A percentile compares a stretch with the other conserved stretches of the same genome.
Conservation (phyloP, 1,284 basidiomycete genomes). For the Microbotryum intermedium region DNA sequence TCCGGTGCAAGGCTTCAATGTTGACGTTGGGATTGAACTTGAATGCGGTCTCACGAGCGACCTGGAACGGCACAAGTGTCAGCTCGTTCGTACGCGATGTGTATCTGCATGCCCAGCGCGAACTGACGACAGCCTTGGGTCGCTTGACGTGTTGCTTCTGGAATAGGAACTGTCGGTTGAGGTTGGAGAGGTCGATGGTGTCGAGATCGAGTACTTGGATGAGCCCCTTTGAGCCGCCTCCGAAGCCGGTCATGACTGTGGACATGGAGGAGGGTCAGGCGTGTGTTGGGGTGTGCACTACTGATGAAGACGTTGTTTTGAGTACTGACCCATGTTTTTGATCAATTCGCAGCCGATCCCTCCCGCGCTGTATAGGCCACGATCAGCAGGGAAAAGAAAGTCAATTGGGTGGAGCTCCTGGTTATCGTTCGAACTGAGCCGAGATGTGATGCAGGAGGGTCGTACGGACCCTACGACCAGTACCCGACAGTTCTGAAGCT, state of each 20-base stretch:
- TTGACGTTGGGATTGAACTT: constrained; percentile 86
- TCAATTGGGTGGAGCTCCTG: background rate
- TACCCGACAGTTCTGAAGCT: constrained; percentile 20
- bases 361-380: constrained; percentile 12
- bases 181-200: constrained; percentile 96
- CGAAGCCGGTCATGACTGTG: constrained; percentile 30
- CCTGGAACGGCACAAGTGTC: constrained; percentile 42
- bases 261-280: constrained; percentile 39
- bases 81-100: background rate
- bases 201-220: constrained; percentile 68
- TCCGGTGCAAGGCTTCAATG: constrained; percentile 83
- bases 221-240: constrained; percentile 3
- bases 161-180: constrained; percentile 97
- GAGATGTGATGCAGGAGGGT: background rate
- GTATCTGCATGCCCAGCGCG: no score
- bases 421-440: background rate
- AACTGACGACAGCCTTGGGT: constrained; percentile 72
- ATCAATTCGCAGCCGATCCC: constrained; percentile 89
- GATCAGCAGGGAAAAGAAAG: background rate
- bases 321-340: constrained; percentile 77
- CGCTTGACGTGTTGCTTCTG: constrained; percentile 95
- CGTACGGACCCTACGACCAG: constrained; percentile 31
- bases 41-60: constrained; percentile 79
- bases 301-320: background rate
- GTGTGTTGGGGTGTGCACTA: background rate